Percentiles rank a stretch among this genome's conserved stretches.
phyloP scores from a whole-genome alignment of 768 basidiomycete genomes.

The Termitomyces sp. region DNA sequence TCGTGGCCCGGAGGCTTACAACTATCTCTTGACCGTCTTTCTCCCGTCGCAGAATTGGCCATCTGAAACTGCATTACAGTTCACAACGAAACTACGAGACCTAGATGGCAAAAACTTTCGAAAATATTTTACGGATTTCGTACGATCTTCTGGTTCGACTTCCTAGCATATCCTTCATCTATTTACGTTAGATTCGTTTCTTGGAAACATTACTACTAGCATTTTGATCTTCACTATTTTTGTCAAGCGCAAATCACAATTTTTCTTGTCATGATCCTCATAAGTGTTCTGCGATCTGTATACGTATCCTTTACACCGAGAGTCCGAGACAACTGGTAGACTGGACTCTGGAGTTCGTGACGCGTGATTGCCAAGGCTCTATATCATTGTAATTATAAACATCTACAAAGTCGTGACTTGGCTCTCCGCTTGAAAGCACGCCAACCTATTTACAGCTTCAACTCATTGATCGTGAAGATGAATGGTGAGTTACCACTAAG shows the following conservation, averaged over 20 bases:
- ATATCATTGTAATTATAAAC: not conserved
- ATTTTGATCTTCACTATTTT: not conserved
- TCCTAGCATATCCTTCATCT: constrained; percentile 35
- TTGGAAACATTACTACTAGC: constrained; percentile 12
- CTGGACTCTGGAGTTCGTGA: not conserved
- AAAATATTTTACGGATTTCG: constrained; percentile 85
- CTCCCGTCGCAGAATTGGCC: constrained; percentile 91
- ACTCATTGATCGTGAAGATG: not conserved
- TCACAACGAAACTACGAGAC: constrained; percentile 69
- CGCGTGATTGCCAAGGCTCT: not conserved
- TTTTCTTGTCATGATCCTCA: constrained; percentile 3
- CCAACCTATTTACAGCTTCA: not conserved
- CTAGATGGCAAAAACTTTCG: constrained; percentile 73
- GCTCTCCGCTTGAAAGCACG: not conserved
- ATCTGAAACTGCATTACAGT: constrained; percentile 57
- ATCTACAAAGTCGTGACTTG: not conserved
- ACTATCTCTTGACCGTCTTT: constrained; percentile 73
- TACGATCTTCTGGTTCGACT: constrained; percentile 62
- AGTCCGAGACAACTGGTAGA: not conserved
- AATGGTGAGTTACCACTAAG: not conserved
- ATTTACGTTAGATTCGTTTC: constrained; percentile 6
- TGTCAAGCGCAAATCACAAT: constrained; percentile 1
- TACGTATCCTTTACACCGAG: not conserved
- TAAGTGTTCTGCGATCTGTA: not conserved
- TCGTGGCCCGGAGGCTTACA: constrained; percentile 76